Base-by-base conservation (phyloP, 2,329 filamentous ascomycete genomes). In the Botrytis aclada region DNA sequence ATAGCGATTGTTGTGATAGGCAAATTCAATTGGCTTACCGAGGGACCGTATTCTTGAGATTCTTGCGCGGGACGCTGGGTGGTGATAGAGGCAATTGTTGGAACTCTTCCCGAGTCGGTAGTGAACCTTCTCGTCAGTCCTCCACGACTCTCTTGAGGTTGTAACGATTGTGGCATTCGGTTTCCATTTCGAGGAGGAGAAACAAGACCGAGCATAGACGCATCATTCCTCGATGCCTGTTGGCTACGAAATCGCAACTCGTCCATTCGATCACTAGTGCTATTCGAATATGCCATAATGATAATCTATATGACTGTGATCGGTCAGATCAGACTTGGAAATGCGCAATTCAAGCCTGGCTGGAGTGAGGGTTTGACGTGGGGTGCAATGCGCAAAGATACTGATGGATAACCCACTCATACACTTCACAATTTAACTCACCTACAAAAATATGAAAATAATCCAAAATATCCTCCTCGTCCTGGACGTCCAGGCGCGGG, bases 111-210 rank as follows among this genome's bases (percentile, higher is more conserved):
- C 84, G 93, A 90, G 84, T 97, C 97, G 73, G 95, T 96, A 76
- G 95, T 98, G 84, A 98, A 98, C 81, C 95, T 92, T 80, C 95
- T 91, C 83, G 95, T 93, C 81, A 98, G 86, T 78, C 90, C 90
- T 76, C 89, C 89, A 83, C 95, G 90, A 77, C 88, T 88, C 81
- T 97, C 93, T 82, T 89, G 87, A 76, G 87, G 82, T 75, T 85
- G 82, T 73, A 85, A 83, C 76, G 87, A 86, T 77, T 88, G 88
- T 76, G 85, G 86, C 82, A 90, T 86, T 80, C 90, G 89, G 82
- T 92, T 92, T 80, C 88, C 87, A 82, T 92, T 92, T 81, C 93
- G 90, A 78, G 89, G 88, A 80, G 93, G 90, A 79, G 92, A 91
- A 80, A 91, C 90, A 82, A 94, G 89, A 77, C 90, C 89, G 81